A percentile compares a stretch with the other conserved stretches of the same genome.
Conservation (phyloP, 805 yeast species). For the Saccharomyces eubayanus region DNA sequence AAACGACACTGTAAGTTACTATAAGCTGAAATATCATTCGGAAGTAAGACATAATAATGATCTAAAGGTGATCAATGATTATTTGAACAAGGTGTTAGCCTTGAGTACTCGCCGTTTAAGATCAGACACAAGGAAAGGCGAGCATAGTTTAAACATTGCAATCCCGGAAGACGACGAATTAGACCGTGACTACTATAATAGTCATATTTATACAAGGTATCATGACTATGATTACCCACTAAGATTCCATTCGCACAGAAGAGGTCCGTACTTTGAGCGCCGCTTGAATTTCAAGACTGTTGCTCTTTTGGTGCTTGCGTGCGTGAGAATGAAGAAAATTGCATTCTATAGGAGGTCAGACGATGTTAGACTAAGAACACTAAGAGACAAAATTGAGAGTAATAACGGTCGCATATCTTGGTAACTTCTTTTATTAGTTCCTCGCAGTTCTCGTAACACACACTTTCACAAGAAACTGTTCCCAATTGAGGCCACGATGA, state of each 20-base stretch:
- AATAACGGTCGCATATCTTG: slow-evolving; percentile 22
- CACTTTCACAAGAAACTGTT: not conserved
- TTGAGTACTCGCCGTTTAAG: slow-evolving; percentile 26
- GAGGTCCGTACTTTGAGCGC: not conserved
- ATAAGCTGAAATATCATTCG: slow-evolving; percentile 24
- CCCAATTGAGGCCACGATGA: not conserved
- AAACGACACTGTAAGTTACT: slow-evolving; percentile 18
- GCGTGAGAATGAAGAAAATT: slow-evolving; percentile 23
- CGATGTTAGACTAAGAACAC: slow-evolving; percentile 17
- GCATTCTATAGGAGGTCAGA: slow-evolving; percentile 22
- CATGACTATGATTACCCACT: not conserved
- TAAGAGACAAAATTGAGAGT: slow-evolving; percentile 22
- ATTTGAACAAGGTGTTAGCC: slow-evolving; percentile 25
- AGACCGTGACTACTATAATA: not conserved
- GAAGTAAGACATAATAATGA: slow-evolving; percentile 29
- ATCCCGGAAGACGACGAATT: slow-evolving; percentile 20
- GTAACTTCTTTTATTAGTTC: slow-evolving; percentile 5
- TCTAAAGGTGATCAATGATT: slow-evolving; percentile 25
- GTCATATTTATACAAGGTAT: not conserved
- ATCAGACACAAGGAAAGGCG: slow-evolving; percentile 11
- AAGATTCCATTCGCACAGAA: not conserved
- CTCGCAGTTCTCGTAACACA: not conserved
- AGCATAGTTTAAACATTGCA: not conserved
- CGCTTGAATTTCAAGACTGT: slow-evolving; percentile 22
- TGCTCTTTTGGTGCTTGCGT: slow-evolving; percentile 25